Evolutionary conservation across 176 grass and related monocot species (phyloP).

Genomic region (Aechmea fasciata): DNA sequence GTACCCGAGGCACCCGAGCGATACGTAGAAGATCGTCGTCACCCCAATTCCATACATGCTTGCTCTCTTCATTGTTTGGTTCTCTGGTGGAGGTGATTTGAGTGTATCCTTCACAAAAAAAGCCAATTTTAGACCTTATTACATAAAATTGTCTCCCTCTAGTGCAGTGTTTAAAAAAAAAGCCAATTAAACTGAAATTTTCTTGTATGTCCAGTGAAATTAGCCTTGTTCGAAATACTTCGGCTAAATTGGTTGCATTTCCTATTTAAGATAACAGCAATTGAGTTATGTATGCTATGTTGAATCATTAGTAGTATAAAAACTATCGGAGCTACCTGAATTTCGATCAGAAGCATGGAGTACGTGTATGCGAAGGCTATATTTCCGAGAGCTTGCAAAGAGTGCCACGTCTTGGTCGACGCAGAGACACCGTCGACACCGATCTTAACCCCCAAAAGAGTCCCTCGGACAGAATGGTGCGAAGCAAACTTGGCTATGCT

Average conservation of each 20-base stretch:
- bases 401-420: constrained; percentile 55
- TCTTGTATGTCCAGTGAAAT: too few relatives aligned
- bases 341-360: constrained; percentile 91
- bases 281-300: too few relatives aligned
- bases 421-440: constrained; percentile 47
- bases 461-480: constrained; percentile 41
- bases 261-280: too few relatives aligned
- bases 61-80: constrained; percentile 90
- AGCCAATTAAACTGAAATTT: too few relatives aligned
- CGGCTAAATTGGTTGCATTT: too few relatives aligned
- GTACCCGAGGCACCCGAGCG: constrained; percentile 81
- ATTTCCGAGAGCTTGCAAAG: constrained; percentile 84
- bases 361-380: constrained; percentile 95
- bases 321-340: constrained; percentile 33
- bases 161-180: not conserved
- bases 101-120: constrained; percentile 53
- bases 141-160: not conserved
- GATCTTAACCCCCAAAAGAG: constrained; percentile 50
- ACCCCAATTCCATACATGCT: constrained; percentile 77
- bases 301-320: too few relatives aligned
- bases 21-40: constrained; percentile 78
- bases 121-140: not conserved
- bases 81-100: constrained; percentile 75
- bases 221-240: too few relatives aligned
- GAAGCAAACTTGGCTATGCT: constrained; percentile 54